These are phyloP conservation scores for Candida ficus DNA, from an alignment of 805 yeast genomes.

Conservation along the genomic window DNA sequence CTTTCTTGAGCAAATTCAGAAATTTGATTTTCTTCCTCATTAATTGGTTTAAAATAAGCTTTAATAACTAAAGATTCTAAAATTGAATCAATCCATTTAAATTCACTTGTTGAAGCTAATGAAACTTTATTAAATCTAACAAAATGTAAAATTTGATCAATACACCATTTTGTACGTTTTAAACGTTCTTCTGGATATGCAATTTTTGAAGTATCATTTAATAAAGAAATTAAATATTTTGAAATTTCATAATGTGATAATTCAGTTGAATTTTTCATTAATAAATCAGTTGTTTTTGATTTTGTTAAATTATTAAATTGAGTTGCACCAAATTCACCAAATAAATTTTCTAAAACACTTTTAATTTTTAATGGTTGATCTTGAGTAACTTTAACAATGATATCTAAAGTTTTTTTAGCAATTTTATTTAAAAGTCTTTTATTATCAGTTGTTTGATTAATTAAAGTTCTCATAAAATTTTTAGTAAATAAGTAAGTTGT, in stretches of 20 bases:
- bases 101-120: conserved; percentile 18
- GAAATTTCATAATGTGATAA: conserved; percentile 13
- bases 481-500: conserved; percentile 42
- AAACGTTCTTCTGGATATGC: conserved; percentile 11
- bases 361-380: conserved; percentile 31
- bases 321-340: conserved; percentile 48
- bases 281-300: conserved; percentile 53
- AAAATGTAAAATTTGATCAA: conserved; percentile 55
- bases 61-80: conserved; percentile 26
- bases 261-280: conserved; percentile 8
- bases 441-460: conserved; percentile 67
- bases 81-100: conserved; percentile 27
- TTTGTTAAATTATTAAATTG: conserved; percentile 77
- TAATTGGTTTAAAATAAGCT: conserved; percentile 27
- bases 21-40: conserved; percentile 25
- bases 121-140: conserved; percentile 38
- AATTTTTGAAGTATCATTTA: conserved; percentile 10
- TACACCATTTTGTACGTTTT: conserved; percentile 41
- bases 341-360: conserved; percentile 29
- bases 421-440: conserved; percentile 64
- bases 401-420: conserved; percentile 46
- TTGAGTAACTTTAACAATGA: conserved; percentile 36
- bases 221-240: conserved; percentile 15
- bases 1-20: conserved; percentile 51
- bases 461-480: conserved; percentile 65